Evolutionary conservation across 23 red algal genomes (phyloP), one percentile per base, ranked within the genome.

Genomic region (Gracilaria vermiculophylla): DNA sequence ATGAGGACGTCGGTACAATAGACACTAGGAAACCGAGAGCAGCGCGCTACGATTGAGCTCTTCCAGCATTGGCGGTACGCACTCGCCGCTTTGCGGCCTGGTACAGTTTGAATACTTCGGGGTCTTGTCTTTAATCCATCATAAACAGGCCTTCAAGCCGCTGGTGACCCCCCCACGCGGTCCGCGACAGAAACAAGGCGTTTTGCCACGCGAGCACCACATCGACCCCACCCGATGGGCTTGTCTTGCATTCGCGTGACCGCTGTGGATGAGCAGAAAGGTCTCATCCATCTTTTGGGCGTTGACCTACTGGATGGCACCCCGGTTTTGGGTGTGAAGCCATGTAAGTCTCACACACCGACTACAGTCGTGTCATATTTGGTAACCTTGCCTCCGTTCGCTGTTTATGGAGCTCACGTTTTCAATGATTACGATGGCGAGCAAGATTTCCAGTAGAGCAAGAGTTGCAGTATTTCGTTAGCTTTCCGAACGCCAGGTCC

Each of bases 221-320:
- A 94, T 60, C 42, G 92, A 42, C 92, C 92, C 6, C 88, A 94
- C 60, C 81, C 80, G 12, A 69, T 94, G 1, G 83, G 84, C 9
- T 62, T 94, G 1, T 94, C 92, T 0, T 85, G 81, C 37, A 56
- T 94, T 39, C 76, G 80, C 21, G 47, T 94, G 8, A 86, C 81
- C 16, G 52, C 47, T 21, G 92, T 94, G 17, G 92, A 94, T 53
- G 83, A 85, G 69, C 49, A 69, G 11, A 77, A 72, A 50, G 84
- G 92, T 11, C 40, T 94, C 32, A 53, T 94, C 66, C 73, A 85
- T 52, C 58, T 94, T 12, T 39, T 87, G 11, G 92, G 92, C 11
- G 64, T 87, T n/a, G 92, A 94, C 53, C 76, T 94, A 34, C 42
- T 94, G 53, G 92, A 94, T 51, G 92, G 92, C 20, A 94, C 92